phyloP scores from a whole-genome alignment of 2,329 filamentous ascomycete genomes.

The Fusarium luffae region DNA sequence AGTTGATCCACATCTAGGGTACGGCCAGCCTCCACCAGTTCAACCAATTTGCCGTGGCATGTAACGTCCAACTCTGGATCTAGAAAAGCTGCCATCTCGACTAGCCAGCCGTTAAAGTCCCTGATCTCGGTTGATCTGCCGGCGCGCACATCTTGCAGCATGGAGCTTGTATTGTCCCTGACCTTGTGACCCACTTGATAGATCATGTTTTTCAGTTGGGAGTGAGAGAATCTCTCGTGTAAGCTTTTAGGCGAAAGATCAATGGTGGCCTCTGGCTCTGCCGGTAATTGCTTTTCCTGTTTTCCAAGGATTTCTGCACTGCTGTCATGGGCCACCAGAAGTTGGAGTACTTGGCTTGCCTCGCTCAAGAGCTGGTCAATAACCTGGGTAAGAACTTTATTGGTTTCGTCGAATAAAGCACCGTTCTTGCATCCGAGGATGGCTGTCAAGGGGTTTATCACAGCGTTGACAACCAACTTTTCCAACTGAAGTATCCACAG shows the following conservation, averaged over 20 bases:
- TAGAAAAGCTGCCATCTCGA: slow-evolving; percentile 58
- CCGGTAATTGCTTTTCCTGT: neutral
- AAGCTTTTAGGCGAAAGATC: slow-evolving; percentile 38
- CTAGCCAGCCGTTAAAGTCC: slow-evolving; percentile 70
- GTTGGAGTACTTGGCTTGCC: slow-evolving; percentile 76
- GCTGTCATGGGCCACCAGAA: slow-evolving; percentile 70
- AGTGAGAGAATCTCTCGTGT: slow-evolving; percentile 56
- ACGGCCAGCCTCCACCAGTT: slow-evolving; percentile 54
- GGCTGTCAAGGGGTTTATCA: slow-evolving; percentile 88
- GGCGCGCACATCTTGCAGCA: slow-evolving; percentile 68
- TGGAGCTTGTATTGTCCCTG: slow-evolving; percentile 67
- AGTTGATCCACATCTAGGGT: slow-evolving; percentile 52
- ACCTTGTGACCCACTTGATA: slow-evolving; percentile 61
- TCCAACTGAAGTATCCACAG: slow-evolving; percentile 78
- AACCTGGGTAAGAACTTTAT: slow-evolving; percentile 62
- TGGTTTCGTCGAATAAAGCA: slow-evolving; percentile 71
- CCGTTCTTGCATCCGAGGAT: slow-evolving; percentile 83
- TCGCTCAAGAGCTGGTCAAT: slow-evolving; percentile 80
- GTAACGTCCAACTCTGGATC: slow-evolving; percentile 49
- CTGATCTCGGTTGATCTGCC: slow-evolving; percentile 65
- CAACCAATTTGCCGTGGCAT: slow-evolving; percentile 56
- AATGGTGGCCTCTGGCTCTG: slow-evolving; percentile 6
- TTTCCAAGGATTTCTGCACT: slow-evolving; percentile 53
- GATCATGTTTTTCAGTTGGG: slow-evolving; percentile 58
- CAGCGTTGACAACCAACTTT: slow-evolving; percentile 82